Evolutionary conservation across 805 yeast species (phyloP).

Genomic region (Candida montana): DNA sequence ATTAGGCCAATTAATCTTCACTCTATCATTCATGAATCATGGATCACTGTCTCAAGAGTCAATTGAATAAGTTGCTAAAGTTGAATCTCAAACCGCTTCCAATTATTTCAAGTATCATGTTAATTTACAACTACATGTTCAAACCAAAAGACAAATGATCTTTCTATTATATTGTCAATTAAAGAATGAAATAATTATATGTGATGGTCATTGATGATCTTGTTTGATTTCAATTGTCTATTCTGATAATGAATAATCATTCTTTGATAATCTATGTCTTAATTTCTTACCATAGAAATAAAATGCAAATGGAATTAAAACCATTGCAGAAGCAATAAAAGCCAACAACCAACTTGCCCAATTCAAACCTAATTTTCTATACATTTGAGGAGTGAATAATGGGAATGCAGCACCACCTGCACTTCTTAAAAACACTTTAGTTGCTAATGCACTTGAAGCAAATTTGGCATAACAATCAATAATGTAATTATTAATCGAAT

Average conservation of each 20-base stretch:
- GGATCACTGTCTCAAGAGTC: too few species aligned
- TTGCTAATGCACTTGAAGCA: conserved; percentile 78
- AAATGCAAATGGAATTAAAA: conserved; percentile 64
- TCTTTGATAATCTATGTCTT: conserved; percentile 62
- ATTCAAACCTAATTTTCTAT: conserved; percentile 61
- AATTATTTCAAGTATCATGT: too few species aligned
- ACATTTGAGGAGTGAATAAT: conserved; percentile 76
- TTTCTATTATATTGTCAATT: too few species aligned
- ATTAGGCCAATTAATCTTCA: too few species aligned
- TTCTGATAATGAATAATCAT: conserved; percentile 42
- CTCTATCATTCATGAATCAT: too few species aligned
- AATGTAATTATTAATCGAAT: conserved; percentile 75
- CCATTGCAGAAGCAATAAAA: conserved; percentile 73
- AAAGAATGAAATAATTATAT: too few species aligned
- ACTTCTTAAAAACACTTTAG: conserved; percentile 73
- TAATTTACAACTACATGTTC: too few species aligned
- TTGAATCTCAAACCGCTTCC: too few species aligned
- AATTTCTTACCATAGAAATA: conserved; percentile 59
- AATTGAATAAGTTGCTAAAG: too few species aligned
- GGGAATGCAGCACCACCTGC: conserved; percentile 89
- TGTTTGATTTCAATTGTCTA: too few species aligned
- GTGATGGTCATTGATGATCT: too few species aligned
- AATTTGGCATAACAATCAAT: conserved; percentile 83
- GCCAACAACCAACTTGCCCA: conserved; percentile 83
- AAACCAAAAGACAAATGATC: too few species aligned